Evolutionary conservation across 202 grass and related monocot genomes (phyloP).

Genomic region (Digitaria exilis): DNA sequence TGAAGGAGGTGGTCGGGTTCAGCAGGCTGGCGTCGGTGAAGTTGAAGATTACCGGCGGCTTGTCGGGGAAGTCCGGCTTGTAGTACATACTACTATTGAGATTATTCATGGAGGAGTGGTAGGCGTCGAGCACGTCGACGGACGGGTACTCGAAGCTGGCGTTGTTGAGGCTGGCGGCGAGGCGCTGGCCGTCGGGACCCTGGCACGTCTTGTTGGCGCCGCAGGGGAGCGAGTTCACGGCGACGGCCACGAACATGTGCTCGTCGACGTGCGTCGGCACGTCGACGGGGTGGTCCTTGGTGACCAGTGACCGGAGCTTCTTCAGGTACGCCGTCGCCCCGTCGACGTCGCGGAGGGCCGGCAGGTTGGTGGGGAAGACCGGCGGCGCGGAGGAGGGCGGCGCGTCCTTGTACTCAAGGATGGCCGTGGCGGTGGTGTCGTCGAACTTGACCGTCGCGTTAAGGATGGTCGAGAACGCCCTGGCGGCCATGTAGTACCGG

Average conservation of each 20-base stretch:
- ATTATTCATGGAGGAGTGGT: constrained; percentile 48
- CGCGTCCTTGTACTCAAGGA: constrained; percentile 50
- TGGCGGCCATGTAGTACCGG: constrained; percentile 57
- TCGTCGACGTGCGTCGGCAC: constrained; percentile 50
- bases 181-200: neutral
- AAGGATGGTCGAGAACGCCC: constrained; percentile 15
- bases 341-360: constrained; percentile 19
- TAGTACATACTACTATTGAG: no score
- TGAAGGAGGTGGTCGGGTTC: neutral
- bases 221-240: constrained; percentile 46
- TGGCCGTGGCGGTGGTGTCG: constrained; percentile 40
- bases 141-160: constrained; percentile 42
- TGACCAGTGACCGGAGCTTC: constrained; percentile 50
- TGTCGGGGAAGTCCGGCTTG: constrained; percentile 49
- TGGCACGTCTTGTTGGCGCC: neutral
- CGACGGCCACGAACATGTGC: constrained; percentile 53
- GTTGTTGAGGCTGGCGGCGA: constrained; percentile 72
- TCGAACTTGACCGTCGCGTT: neutral
- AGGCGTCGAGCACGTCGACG: constrained; percentile 53
- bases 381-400: neutral
- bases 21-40: neutral
- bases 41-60: constrained; percentile 48
- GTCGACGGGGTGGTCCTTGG: constrained; percentile 43
- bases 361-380: constrained; percentile 26
- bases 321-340: constrained; percentile 37